These are phyloP conservation scores for Linnemannia zychae DNA, from an alignment of 192 early-diverging fungal genomes.

Conservation along the genomic window DNA sequence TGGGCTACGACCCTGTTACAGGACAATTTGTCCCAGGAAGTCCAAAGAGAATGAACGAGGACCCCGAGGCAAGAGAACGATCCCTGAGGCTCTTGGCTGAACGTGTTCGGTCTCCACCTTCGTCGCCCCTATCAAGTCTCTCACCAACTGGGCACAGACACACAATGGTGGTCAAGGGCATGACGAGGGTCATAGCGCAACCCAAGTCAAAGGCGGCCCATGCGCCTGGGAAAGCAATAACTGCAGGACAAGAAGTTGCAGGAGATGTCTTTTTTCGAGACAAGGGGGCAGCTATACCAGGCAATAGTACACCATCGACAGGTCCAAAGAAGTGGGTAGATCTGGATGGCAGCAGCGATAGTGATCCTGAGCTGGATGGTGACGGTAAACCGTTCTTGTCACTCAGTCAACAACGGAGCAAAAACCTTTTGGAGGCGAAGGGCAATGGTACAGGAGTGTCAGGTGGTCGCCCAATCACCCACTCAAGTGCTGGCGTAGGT, in stretches of 20 bases:
- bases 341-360: slow-evolving; percentile 21
- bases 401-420: slow-evolving; percentile 31
- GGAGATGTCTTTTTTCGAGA: slow-evolving; percentile 32
- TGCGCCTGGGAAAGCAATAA: background rate
- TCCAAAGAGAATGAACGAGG: slow-evolving; percentile 35
- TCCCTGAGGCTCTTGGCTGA: slow-evolving; percentile 44
- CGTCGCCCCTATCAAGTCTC: background rate
- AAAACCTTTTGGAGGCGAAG: slow-evolving; percentile 26
- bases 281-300: background rate
- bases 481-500: background rate
- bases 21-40: slow-evolving; percentile 52
- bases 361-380: slow-evolving; percentile 4
- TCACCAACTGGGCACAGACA: slow-evolving; percentile 7
- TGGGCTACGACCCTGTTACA: slow-evolving; percentile 51
- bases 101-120: slow-evolving; percentile 48
- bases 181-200: slow-evolving; percentile 16
- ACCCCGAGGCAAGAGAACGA: slow-evolving; percentile 47
- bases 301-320: background rate
- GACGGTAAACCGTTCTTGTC: slow-evolving; percentile 13
- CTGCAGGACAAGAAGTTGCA: slow-evolving; percentile 13
- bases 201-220: slow-evolving; percentile 7
- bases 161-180: slow-evolving; percentile 25
- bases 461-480: background rate
- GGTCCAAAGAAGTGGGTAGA: slow-evolving; percentile 32
- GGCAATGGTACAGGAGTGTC: background rate